These are phyloP conservation scores for Crataegus laevigata DNA, from an alignment of 306 rosid genomes.

Conservation along the genomic window DNA sequence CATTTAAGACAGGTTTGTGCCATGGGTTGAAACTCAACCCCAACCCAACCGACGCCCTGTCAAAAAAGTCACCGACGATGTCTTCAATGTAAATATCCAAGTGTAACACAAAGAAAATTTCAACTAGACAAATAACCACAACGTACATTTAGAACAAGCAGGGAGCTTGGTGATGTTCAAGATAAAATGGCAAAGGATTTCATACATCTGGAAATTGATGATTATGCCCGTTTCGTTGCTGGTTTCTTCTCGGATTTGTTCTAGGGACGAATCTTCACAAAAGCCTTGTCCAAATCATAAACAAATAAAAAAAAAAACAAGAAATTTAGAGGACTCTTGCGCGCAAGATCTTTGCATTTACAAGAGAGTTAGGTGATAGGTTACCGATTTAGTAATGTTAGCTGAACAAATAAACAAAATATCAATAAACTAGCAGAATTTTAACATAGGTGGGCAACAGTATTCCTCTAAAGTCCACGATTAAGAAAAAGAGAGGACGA, in stretches of 20 bases:
- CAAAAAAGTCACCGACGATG: background rate
- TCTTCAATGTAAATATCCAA: background rate
- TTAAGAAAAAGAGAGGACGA: background rate
- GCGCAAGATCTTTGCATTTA: background rate
- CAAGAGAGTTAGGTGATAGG: background rate
- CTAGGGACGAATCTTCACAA: constrained; percentile 83
- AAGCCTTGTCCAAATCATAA: constrained; percentile 68
- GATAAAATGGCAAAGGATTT: background rate
- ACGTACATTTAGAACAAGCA: background rate
- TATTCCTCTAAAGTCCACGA: background rate
- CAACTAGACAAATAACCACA: background rate
- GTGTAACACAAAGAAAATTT: background rate
- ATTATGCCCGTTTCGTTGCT: constrained; percentile 30
- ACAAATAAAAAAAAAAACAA: background rate
- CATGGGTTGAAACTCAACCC: too few relatives aligned
- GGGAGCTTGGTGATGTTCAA: background rate
- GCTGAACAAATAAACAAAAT: background rate
- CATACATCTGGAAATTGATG: background rate
- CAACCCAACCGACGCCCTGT: too few relatives aligned
- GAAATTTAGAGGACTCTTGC: background rate
- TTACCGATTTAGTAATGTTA: background rate
- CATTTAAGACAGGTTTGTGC: too few relatives aligned
- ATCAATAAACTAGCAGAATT: background rate
- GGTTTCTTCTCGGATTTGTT: constrained; percentile 68
- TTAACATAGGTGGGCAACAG: background rate